Base-by-base conservation (phyloP, 2,329 filamentous ascomycete species). In the Sporothrix brasiliensis region DNA sequence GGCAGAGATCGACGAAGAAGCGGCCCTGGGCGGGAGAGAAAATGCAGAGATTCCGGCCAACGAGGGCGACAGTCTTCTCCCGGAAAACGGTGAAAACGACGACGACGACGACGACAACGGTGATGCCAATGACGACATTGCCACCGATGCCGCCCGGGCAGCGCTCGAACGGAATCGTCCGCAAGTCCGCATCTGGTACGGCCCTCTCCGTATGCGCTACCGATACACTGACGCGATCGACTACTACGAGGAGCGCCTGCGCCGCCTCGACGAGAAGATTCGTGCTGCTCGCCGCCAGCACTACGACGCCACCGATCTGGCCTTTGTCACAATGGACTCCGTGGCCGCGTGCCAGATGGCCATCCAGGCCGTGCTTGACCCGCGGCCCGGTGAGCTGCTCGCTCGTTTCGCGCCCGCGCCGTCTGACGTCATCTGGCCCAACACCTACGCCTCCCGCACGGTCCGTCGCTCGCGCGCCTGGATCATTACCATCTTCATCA, bases 251-350 rank as follows among this genome's bases (percentile, higher is more conserved):
- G 92, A 97, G 79, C 91, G 91, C 77, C 85, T 99, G 49, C 89
- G 91, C 34, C 85, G 86, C 19, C 79, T 96, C 2, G 94, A 99
- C 74, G 91, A 92, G 65, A 86, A 89, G 74, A 92, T 99, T 67
- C 79, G 81, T 9, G 80, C 81, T 9, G 88, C 93, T 13, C 88
- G 95, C 39, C 88, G 88, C 76, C 92, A 92, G 78, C 86, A 91
- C 3, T 98, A 93, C 76, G 82, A 86, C 6, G 85, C 95, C 0
- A 94, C 90, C 0, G 91, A 94, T 65, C 86, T 96, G 72, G 96
- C 96, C 0, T 97, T 99, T 79, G 92, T 99, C 52, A 98, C 95
- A 0, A 96, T 99, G 93, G 92, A 97, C 81, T 95, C 93, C 3
- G 95, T 97, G 66, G 92, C 94, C 16, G 91, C 94, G 44, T 90